Conservation (phyloP, 2,329 filamentous ascomycete species). For the Calonectria naviculata region DNA sequence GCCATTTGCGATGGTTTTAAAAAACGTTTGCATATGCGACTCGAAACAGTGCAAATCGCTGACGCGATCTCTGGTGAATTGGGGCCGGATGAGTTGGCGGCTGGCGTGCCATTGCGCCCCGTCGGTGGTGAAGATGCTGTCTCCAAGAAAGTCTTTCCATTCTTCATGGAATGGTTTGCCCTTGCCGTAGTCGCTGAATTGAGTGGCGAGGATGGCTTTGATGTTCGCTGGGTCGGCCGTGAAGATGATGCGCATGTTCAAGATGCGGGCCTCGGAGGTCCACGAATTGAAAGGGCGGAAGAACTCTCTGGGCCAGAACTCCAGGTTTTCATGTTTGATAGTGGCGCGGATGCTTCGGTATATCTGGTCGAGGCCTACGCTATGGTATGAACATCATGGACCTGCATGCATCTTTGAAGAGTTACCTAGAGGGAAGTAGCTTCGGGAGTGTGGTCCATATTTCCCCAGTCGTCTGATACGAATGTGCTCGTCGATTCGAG, state of each 20-base stretch:
- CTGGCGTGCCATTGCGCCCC: slow-evolving; percentile 82
- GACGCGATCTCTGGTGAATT: slow-evolving; percentile 87
- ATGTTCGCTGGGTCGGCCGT: slow-evolving; percentile 90
- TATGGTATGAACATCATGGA: not conserved
- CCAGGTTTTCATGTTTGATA: slow-evolving; percentile 65
- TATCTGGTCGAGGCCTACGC: slow-evolving; percentile 71
- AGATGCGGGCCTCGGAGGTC: slow-evolving; percentile 69
- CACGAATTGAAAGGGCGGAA: slow-evolving; percentile 51
- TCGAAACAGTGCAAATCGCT: slow-evolving; percentile 87
- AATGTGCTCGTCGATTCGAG: slow-evolving; percentile 53
- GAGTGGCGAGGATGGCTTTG: slow-evolving; percentile 88
- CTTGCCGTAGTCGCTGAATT: slow-evolving; percentile 88
- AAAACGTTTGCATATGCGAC: slow-evolving; percentile 78
- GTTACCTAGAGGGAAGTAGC: slow-evolving; percentile 60
- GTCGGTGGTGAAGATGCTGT: slow-evolving; percentile 84
- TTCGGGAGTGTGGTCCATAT: slow-evolving; percentile 50
- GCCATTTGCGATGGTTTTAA: slow-evolving; percentile 72
- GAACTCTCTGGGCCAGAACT: slow-evolving; percentile 70
- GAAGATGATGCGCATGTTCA: slow-evolving; percentile 72
- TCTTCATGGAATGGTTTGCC: slow-evolving; percentile 79
- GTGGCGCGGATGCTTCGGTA: slow-evolving; percentile 64
- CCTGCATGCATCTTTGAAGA: not conserved
- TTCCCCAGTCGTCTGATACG: slow-evolving; percentile 59
- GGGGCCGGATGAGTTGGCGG: slow-evolving; percentile 84
- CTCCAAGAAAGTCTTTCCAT: slow-evolving; percentile 80